Evolutionary conservation across 1,284 basidiomycete species (phyloP).

Genomic region (Taiwanofungus camphoratus): DNA sequence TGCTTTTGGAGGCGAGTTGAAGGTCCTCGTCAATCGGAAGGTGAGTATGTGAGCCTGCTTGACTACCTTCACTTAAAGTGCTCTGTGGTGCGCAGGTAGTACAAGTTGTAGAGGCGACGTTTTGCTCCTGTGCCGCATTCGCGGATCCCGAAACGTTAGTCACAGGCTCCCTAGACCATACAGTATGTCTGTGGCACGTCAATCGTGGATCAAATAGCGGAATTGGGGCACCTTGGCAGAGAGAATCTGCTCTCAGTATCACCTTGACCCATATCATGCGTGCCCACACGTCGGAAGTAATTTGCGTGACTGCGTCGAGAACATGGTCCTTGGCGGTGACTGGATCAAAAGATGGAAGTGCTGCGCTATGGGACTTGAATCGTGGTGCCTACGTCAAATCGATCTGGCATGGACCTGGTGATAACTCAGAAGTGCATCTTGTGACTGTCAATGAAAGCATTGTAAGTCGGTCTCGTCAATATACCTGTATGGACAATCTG

Average conservation of each 20-base stretch:
- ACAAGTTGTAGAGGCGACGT: constrained; percentile 71
- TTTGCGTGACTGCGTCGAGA: constrained; percentile 70
- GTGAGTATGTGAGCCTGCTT: constrained; percentile 31
- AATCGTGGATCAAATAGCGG: constrained; percentile 26
- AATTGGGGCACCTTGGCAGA: constrained; percentile 21
- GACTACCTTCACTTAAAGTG: neutral
- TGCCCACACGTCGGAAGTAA: constrained; percentile 65
- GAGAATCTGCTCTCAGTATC: constrained; percentile 25
- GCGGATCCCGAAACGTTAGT: constrained; percentile 67
- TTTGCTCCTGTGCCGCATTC: constrained; percentile 71
- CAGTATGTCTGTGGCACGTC: constrained; percentile 76
- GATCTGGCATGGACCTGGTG: constrained; percentile 56
- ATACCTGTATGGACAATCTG: neutral
- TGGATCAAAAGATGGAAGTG: constrained; percentile 81
- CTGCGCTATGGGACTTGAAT: constrained; percentile 90
- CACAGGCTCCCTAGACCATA: constrained; percentile 73
- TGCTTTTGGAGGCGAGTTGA: constrained; percentile 45
- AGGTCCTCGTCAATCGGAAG: constrained; percentile 57
- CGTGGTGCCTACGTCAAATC: constrained; percentile 71
- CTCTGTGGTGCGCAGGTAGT: constrained; percentile 42
- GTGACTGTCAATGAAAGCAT: constrained; percentile 83
- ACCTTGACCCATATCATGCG: constrained; percentile 71
- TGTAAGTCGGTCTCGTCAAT: constrained; percentile 38
- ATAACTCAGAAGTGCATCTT: constrained; percentile 51
- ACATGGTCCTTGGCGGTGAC: constrained; percentile 84